Conservation (phyloP, 371 early-diverging fungal genomes). For the Encephalitozoon intestinalis region DNA sequence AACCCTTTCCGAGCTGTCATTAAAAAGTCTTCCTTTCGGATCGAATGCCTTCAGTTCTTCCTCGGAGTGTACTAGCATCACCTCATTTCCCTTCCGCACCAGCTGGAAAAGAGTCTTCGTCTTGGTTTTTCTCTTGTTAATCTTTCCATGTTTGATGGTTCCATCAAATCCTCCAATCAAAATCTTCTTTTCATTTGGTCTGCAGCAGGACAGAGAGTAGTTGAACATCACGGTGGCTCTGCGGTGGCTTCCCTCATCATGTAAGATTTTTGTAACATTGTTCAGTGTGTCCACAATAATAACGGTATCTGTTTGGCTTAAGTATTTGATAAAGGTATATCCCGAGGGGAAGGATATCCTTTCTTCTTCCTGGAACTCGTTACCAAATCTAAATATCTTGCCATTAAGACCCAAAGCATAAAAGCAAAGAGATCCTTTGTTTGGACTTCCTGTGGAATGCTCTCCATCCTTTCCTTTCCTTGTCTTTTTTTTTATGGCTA, state of each 20-base stretch:
- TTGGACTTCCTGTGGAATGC: background rate
- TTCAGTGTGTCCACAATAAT: slow-evolving; percentile 5
- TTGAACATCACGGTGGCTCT: background rate
- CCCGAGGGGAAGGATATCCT: background rate
- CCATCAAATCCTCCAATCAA: background rate
- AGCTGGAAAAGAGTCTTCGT: background rate
- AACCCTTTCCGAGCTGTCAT: background rate
- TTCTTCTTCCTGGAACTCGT: background rate
- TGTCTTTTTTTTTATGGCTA: background rate
- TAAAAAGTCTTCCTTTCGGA: background rate
- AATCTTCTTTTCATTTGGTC: background rate
- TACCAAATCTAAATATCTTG: background rate
- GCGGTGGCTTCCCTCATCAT: background rate
- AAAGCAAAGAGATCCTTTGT: background rate
- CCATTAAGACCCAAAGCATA: background rate
- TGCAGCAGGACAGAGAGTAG: background rate
- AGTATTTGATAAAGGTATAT: background rate
- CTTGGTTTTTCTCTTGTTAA: background rate
- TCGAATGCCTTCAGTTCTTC: background rate
- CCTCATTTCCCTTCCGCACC: background rate
- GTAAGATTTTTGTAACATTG: background rate
- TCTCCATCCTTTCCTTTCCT: background rate
- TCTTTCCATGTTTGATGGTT: background rate
- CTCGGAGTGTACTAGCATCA: background rate
- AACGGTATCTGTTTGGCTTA: background rate